Base-by-base conservation (phyloP, 495 filamentous ascomycete species). In the Emericellopsis terricola region DNA sequence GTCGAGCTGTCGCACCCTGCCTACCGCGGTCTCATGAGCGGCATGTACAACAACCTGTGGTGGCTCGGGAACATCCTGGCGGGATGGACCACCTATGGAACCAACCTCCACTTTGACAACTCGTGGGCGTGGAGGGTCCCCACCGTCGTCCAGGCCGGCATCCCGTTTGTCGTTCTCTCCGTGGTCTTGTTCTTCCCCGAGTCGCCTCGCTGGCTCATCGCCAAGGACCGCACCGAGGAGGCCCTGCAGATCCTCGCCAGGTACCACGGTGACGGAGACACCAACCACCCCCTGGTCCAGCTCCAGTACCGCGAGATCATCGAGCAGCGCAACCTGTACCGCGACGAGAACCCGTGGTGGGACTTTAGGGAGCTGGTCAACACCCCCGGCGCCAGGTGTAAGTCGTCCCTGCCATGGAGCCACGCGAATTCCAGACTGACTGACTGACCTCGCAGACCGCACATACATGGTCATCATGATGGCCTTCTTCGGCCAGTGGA, bases 191-290 rank as follows among this genome's bases (percentile, higher is more conserved):
- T 80, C 51, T 66, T 79, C 41, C 81, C 81, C 3, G 64, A 71
- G 44, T 78, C 71, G 15, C 80, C 80, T 1, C 65, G 80, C 28
- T 87, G 80, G 81, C 58, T 85, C 1, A 78, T 76, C 0, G 63
- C 60, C 29, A 72, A 78, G 46, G 76, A 78, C 41, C 65, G 76
- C 10, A 79, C 78, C 62, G 78, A 85, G 17, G 78, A 89, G 39
- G 67, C 69, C 9, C 60, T 76, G 29, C 42, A 57, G 18, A 66
- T 74, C 8, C 65, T 82, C 6, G 76, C 74, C 17, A 46, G 56
- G 19, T 64, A 86, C 6, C 81, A 84, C 45, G 74, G 74, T 5
- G 50, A 58, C 5, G 68, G 72, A 1, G 59, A 77, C 31, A 42
- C 64, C 6, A 68, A 72, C 38, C 58, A 76, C 40, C 62, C 74